A percentile compares a stretch with the other conserved stretches of the same genome.
Conservation (phyloP, 2,329 filamentous ascomycete genomes). For the Alternaria arbusti region DNA sequence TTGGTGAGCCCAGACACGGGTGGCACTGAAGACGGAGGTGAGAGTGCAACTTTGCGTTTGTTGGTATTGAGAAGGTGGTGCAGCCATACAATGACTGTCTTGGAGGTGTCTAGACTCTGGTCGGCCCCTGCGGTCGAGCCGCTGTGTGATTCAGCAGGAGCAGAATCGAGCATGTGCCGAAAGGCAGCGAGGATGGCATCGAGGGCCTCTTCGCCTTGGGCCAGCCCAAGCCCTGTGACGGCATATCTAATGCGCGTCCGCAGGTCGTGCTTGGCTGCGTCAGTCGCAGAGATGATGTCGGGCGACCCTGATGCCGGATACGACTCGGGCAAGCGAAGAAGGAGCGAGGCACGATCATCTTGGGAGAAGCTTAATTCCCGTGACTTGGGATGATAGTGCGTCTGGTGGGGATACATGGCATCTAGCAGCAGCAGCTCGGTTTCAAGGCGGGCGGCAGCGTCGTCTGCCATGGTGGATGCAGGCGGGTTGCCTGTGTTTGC, state of each 20-base stretch:
- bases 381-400: constrained; percentile 39
- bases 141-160: neutral
- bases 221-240: constrained; percentile 30
- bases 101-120: constrained; percentile 10
- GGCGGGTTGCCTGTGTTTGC: neutral
- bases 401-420: constrained; percentile 54
- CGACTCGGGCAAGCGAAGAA: constrained; percentile 48
- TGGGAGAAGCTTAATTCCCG: constrained; percentile 49
- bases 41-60: constrained; percentile 54
- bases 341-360: constrained; percentile 30
- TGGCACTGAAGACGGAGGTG: constrained; percentile 29
- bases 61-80: constrained; percentile 55
- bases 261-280: constrained; percentile 46
- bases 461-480: constrained; percentile 13
- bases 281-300: constrained; percentile 48
- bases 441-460: constrained; percentile 31
- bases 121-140: neutral
- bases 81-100: constrained; percentile 54
- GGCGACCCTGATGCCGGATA: constrained; percentile 49
- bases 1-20: constrained; percentile 53
- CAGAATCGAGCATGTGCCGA: constrained; percentile 26
- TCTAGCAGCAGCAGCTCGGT: constrained; percentile 52
- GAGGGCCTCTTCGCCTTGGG: constrained; percentile 52
- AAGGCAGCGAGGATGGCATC: constrained; percentile 52
- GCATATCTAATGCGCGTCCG: constrained; percentile 40